A percentile compares a stretch with the other conserved stretches of the same genome.
phyloP scores from a whole-genome alignment of 2,329 filamentous ascomycete genomes.

The Verticillium nubilum region DNA sequence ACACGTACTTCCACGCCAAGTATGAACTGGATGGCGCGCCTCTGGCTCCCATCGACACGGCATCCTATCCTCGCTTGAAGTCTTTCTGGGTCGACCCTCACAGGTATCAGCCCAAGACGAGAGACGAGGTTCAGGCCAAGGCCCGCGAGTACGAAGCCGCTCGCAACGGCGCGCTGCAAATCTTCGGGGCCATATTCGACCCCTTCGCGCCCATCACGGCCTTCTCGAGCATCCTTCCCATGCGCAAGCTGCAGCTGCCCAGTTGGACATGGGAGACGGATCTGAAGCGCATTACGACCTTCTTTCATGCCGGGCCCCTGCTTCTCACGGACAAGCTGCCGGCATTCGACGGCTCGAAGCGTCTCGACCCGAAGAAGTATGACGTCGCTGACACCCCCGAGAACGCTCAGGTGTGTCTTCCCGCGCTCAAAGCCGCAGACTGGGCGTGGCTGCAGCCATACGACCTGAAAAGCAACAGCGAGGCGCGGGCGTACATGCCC shows the following conservation, averaged over 20 bases:
- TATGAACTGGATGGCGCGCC: too few species aligned
- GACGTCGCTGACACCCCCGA: too few species aligned
- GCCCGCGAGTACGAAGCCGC: too few species aligned
- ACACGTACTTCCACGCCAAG: too few species aligned
- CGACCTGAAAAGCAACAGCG: conserved; percentile 5
- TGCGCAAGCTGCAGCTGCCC: too few species aligned
- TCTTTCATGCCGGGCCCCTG: conserved; percentile 32
- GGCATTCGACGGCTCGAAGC: too few species aligned
- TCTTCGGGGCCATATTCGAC: conserved; percentile 27
- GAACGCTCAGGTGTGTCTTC: conserved; percentile 8
- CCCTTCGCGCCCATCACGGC: conserved; percentile 5
- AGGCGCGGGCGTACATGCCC: background rate
- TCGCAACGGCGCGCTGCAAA: background rate
- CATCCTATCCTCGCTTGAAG: too few species aligned
- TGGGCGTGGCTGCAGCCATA: conserved; percentile 30
- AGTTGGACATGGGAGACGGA: too few species aligned
- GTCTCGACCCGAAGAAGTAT: background rate
- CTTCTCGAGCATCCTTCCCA: too few species aligned
- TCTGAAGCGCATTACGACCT: conserved; percentile 27
- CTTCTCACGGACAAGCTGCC: conserved; percentile 16
- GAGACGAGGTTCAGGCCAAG: background rate
- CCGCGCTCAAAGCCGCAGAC: conserved; percentile 13
- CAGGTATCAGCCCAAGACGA: background rate
- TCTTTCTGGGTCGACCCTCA: background rate
- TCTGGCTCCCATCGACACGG: too few species aligned